Evolutionary conservation across 345 rosid species (phyloP), one percentile per base, ranked within the genome.

Genomic region (Toxicodendron radicans): DNA sequence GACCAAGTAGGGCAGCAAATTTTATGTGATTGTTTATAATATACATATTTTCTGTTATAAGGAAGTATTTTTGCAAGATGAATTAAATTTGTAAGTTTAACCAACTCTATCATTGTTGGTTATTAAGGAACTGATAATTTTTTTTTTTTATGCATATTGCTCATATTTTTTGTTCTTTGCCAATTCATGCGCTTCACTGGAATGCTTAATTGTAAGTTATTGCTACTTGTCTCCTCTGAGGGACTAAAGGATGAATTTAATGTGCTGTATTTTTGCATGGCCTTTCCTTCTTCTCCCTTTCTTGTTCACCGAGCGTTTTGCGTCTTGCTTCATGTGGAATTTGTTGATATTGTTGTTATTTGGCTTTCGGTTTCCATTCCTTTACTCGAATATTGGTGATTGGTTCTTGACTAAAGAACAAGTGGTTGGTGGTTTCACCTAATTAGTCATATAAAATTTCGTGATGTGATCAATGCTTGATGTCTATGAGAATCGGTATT

Each of bases 21-120:
- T 84, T 88, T 79, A 73, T 75, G 54, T 74, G 77, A 80, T 81
- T 83, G 87, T 86, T 86, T 78, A 78, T 88, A 84, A 79, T 82
- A 85, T 78, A 84, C 84, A 83, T 77, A 74, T 79, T 71, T 79
- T 71, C 73, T 79, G 68, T 76, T 63, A 73, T 74, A 72, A 66
- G 78, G 77, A 79, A 75, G 79, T 85, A 73, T 81, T 85, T 82
- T 84, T 82, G 80, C 84, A 73, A 80, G 75, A 60, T 79, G 71
- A 83, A 81, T 81, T 78, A 73, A 66, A 73, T 79, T 73, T 83
- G 80, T 45, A 78, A 76, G 77, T 76, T 75, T 58, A 76, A 78
- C 80, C 81, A 77, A 80, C 79, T 69, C 56, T 70, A 53, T 57
- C 73, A 57, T 58, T 59, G 79, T 78, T 84, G 85, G 83, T 70